Percentiles rank a stretch among this genome's conserved stretches.
phyloP scores from a whole-genome alignment of 805 yeast genomes.

The Cyberlindnera nakhonratchasimensis region DNA sequence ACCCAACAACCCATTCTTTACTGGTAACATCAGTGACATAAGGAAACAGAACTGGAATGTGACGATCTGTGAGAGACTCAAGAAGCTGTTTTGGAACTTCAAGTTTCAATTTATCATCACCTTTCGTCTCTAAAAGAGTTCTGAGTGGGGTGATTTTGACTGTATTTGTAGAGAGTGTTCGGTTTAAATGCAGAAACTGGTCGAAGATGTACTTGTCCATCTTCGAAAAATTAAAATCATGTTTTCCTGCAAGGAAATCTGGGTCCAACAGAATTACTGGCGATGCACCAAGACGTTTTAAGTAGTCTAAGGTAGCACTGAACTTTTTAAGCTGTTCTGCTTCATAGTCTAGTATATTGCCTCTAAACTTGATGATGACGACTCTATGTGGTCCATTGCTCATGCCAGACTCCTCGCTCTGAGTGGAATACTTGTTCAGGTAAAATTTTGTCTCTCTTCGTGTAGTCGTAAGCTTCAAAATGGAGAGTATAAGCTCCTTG shows the following conservation, averaged over 20 bases:
- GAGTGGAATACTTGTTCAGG: slow-evolving; percentile 59
- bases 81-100: slow-evolving; percentile 12
- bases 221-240: slow-evolving; percentile 14
- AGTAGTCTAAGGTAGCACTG: slow-evolving; percentile 22
- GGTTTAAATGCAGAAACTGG: slow-evolving; percentile 21
- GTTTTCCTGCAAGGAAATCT: slow-evolving; percentile 22
- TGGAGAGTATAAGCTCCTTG: slow-evolving; percentile 74
- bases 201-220: slow-evolving; percentile 19
- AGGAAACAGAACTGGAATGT: slow-evolving; percentile 55
- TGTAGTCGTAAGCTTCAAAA: slow-evolving; percentile 86
- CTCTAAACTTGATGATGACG: slow-evolving; percentile 29
- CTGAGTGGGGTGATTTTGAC: slow-evolving; percentile 21
- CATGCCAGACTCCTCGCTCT: slow-evolving; percentile 30
- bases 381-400: slow-evolving; percentile 21
- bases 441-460: slow-evolving; percentile 88
- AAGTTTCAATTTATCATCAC: slow-evolving; percentile 2
- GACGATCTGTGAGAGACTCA: slow-evolving; percentile 7
- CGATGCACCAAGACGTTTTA: slow-evolving; percentile 22
- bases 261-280: slow-evolving; percentile 25
- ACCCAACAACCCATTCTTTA: slow-evolving; percentile 35
- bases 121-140: slow-evolving; percentile 9
- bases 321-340: slow-evolving; percentile 15
- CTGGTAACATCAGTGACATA: slow-evolving; percentile 57
- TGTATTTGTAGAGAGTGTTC: slow-evolving; percentile 5
- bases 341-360: slow-evolving; percentile 19